Conservation (phyloP, 495 filamentous ascomycete species). For the Neurospora intermedia region DNA sequence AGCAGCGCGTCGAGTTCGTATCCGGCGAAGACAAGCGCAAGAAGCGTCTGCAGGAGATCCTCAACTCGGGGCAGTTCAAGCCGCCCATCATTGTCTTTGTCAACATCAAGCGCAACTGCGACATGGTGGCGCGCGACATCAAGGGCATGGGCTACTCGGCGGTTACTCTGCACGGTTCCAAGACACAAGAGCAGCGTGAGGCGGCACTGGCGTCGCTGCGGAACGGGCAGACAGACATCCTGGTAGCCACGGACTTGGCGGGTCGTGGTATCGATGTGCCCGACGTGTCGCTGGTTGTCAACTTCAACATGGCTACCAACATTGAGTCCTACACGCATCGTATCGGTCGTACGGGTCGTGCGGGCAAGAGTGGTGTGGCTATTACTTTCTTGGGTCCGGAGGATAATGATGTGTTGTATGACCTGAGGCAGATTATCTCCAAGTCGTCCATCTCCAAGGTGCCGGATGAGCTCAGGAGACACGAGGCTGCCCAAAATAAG, state of each 20-base stretch:
- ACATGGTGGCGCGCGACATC: conserved; percentile 90
- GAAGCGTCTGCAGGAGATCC: conserved; percentile 88
- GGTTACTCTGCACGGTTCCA: conserved; percentile 87
- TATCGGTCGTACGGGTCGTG: conserved; percentile 95
- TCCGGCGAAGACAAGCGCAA: conserved; percentile 92
- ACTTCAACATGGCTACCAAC: conserved; percentile 95
- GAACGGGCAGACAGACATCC: conserved; percentile 65
- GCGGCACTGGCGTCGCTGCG: conserved; percentile 82
- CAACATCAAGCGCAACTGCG: conserved; percentile 99
- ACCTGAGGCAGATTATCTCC: conserved; percentile 89
- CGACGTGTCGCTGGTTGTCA: conserved; percentile 87
- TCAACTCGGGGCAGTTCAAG: conserved; percentile 72
- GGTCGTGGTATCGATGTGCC: conserved; percentile 97
- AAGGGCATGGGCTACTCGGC: conserved; percentile 87
- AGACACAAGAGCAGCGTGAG: conserved; percentile 96
- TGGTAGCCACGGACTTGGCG: conserved; percentile 96
- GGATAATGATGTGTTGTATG: conserved; percentile 88
- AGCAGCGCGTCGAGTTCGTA: conserved; percentile 93
- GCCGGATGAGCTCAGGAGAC: conserved; percentile 86
- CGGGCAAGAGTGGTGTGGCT: conserved; percentile 92
- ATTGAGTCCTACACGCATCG: conserved; percentile 98
- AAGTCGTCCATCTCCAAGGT: conserved; percentile 86
- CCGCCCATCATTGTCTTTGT: conserved; percentile 98
- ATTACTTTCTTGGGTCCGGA: conserved; percentile 95
- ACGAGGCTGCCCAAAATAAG: conserved; percentile 87